Percentiles rank a stretch among this genome's conserved stretches.
These are phyloP conservation scores for Kwoniella europaea DNA, from an alignment of 768 basidiomycete genomes.

Conservation along the genomic window DNA sequence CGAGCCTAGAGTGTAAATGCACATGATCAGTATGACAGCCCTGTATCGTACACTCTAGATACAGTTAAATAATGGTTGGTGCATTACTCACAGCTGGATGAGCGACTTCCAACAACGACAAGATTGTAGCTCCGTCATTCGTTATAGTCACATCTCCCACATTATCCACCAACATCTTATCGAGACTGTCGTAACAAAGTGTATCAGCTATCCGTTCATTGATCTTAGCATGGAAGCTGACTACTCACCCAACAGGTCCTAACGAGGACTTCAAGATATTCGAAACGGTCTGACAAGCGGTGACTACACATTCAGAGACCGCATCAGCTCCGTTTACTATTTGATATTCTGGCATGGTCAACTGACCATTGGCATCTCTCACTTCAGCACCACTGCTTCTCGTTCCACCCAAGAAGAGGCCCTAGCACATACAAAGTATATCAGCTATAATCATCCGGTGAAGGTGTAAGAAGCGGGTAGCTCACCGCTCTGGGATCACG, in stretches of 20 bases:
- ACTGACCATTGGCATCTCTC: conserved; percentile 89
- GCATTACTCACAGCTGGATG: conserved; percentile 78
- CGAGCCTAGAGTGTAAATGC: conserved; percentile 59
- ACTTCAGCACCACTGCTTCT: conserved; percentile 93
- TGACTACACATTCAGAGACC: conserved; percentile 64
- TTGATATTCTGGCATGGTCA: conserved; percentile 28
- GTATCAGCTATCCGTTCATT: not conserved
- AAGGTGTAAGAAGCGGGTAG: not conserved
- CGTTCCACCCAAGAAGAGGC: conserved; percentile 91
- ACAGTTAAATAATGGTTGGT: too few relatives aligned
- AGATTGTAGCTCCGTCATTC: conserved; percentile 99
- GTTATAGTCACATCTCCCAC: conserved; percentile 99
- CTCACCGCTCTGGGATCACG: conserved; percentile 58
- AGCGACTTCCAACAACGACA: conserved; percentile 88
- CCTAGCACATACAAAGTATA: conserved; percentile 55
- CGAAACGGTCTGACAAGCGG: conserved; percentile 93
- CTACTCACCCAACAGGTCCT: conserved; percentile 92
- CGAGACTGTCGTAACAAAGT: conserved; percentile 37
- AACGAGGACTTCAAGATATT: conserved; percentile 96
- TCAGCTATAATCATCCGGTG: conserved; percentile 1
- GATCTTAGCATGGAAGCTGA: conserved; percentile 46
- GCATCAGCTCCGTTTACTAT: conserved; percentile 5
- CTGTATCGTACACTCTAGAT: not conserved
- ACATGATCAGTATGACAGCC: not conserved
- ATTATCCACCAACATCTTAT: conserved; percentile 86